phyloP scores from a whole-genome alignment of 345 rosid genomes.

The Balakata baccata region DNA sequence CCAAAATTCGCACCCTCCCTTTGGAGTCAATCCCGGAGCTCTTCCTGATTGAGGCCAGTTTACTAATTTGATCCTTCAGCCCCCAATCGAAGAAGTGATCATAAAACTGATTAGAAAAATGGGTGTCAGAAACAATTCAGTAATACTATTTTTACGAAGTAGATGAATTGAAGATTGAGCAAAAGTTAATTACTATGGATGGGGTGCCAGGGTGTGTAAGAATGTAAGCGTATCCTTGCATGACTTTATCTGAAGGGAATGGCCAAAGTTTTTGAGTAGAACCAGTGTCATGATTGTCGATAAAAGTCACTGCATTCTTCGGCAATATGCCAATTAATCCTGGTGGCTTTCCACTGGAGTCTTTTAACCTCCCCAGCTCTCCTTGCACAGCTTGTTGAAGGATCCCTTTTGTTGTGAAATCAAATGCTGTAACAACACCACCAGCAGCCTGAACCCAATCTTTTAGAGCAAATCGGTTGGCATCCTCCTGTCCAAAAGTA shows the following conservation, averaged over 20 bases:
- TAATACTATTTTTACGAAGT: neutral
- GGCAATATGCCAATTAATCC: conserved; percentile 76
- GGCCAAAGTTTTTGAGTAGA: conserved; percentile 60
- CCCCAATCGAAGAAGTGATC: conserved; percentile 75
- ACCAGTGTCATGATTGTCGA: conserved; percentile 81
- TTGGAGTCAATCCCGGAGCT: conserved; percentile 39
- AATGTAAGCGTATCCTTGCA: conserved; percentile 84
- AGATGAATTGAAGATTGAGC: neutral
- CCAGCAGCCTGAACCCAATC: conserved; percentile 65
- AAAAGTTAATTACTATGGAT: conserved; percentile 46
- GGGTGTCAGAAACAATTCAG: neutral
- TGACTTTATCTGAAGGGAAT: conserved; percentile 75
- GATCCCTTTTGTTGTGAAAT: conserved; percentile 82
- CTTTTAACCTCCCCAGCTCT: conserved; percentile 70
- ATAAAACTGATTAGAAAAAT: conserved; percentile 48
- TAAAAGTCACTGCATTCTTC: conserved; percentile 65
- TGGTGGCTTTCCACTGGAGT: conserved; percentile 65
- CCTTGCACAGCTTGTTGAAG: conserved; percentile 75
- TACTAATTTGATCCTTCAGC: conserved; percentile 50
- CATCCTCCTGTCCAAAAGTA: conserved; percentile 50
- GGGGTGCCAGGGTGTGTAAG: conserved; percentile 84
- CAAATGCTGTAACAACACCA: conserved; percentile 63
- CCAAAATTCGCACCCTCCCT: conserved; percentile 56
- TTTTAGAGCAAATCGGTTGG: conserved; percentile 50
- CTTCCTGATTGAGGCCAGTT: conserved; percentile 44